Evolutionary conservation across 306 rosid species (phyloP).

Genomic region (Begonia loranthoides): DNA sequence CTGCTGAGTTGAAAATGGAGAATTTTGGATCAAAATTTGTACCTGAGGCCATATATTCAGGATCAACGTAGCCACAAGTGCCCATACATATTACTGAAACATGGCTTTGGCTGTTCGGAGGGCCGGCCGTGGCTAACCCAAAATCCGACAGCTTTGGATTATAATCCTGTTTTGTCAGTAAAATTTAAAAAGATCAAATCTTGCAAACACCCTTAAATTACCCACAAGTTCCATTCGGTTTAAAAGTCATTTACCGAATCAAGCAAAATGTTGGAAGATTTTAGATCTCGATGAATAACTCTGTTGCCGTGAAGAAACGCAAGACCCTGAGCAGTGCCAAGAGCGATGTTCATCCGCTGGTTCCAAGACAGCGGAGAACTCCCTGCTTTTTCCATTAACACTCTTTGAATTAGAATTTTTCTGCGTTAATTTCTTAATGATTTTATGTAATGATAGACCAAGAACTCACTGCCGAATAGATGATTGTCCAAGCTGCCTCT

Average conservation of each 20-base stretch:
- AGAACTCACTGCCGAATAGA: constrained; percentile 72
- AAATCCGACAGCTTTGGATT: constrained; percentile 82
- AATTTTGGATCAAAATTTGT: background rate
- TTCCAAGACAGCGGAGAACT: constrained; percentile 81
- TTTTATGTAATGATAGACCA: constrained; percentile 1
- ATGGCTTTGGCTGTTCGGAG: constrained; percentile 57
- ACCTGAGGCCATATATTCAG: constrained; percentile 96
- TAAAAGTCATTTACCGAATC: constrained; percentile 32
- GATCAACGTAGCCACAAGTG: constrained; percentile 87
- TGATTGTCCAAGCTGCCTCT: constrained; percentile 82
- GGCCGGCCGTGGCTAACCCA: constrained; percentile 96
- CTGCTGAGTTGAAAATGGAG: background rate
- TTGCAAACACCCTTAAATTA: constrained; percentile 31
- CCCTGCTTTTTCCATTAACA: no score
- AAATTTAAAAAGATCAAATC: no score
- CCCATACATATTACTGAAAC: constrained; percentile 97
- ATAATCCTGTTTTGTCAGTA: constrained; percentile 25
- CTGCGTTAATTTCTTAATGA: no score
- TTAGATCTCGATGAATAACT: constrained; percentile 85
- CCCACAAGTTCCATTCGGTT: constrained; percentile 9
- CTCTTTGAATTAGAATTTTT: background rate
- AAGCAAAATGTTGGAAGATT: constrained; percentile 66
- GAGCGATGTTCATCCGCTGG: constrained; percentile 64
- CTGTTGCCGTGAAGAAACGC: constrained; percentile 81
- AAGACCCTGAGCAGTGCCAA: constrained; percentile 81